Base-by-base conservation (phyloP, 768 basidiomycete species). In the Obba rivulosa region DNA sequence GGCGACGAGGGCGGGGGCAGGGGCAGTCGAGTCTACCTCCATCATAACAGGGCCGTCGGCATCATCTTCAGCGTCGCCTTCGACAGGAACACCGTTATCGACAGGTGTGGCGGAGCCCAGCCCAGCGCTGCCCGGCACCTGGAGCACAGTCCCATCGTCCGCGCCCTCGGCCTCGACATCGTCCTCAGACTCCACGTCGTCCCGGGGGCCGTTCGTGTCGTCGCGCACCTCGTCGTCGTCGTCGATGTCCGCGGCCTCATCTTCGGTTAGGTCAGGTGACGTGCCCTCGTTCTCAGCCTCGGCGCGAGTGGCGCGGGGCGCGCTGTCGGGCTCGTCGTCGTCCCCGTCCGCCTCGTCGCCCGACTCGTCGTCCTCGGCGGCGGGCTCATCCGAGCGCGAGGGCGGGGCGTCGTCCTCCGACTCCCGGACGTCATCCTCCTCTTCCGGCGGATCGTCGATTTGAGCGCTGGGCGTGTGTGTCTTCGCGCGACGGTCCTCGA, bases 361-460 rank as follows among this genome's bases (percentile, higher is more conserved):
- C 13, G 46, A 59, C 48, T 59, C 57, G 28, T 42, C 59, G 14
- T 62, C 64, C 28, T 31, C 28, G 13, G 28, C 28, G 7, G 28
- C 28, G 28, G 28, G 28, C 28, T 31, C 3, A 53, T 52, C 16
- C 45, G 43, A 10, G 45, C 46, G 20, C 7, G 5, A 53, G 25
- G 16, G 25, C 28, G 36, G 34, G 22, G 43, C 56, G 45, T 35
- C 41, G 36, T 42, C 48, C 43, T 44, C 57, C 45, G 40, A 61
- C 58, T 51, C 57, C 22, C 68, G 69, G n/a, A 67, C 67, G 14
- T 71, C 78, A 41, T 73, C 71, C 35, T 70, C 69, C n/a, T 54
- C 62, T 45, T 57, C 62, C 4, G 45, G 47, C n/a, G 44, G 55
- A 22, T 50, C 55, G 22, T 60, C 50, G 16, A 51, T 47, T 25